Evolutionary conservation across 2,329 filamentous ascomycete species (phyloP), one percentile per base, ranked within the genome.

Genomic region (Cryphonectria carpinicola): DNA sequence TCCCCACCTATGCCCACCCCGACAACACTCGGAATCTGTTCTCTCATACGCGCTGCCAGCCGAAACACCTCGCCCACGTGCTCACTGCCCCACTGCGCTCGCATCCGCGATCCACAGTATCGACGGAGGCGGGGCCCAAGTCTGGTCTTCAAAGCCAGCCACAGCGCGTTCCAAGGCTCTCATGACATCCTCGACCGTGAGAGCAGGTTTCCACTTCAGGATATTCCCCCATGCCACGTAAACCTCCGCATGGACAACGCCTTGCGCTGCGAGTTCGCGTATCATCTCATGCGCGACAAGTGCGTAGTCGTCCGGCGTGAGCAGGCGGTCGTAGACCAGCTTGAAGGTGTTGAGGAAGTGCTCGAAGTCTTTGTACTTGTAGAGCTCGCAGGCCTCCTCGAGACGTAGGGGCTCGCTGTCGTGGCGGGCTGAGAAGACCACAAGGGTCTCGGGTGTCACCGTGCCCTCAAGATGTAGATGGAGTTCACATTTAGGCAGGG

Each of bases 391-490:
- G n/a, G 70, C 73, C n/a, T 72, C 65, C 10, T 58, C 68, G 17
- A 73, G 68, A 19, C 70, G 72, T 11, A 74, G 66, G 10, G 72
- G 73, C 46, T 28, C 39, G 43, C 67, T 28, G 58, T 74, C 70
- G 68, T 72, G 72, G 14, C 73, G 71, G 37, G 28, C 37, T n/a
- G 73, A 74, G 25, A 74, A 65, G 0, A 71, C 32, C 3, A 74
- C 70, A 2, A 73, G 66, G 28, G 73, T 74, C 64, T 73, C 73
- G 28, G 71, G 71, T 6, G 70, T 72, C 61, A 74, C 71, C 0
- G 71, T 72, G n/a, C 71, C 73, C 35, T 73, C 69, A 49, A 74
- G 69, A 52, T 74, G 71, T 19, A 74, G 73, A 49, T 72, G 71
- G 1, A 74, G 68, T 56, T 73, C 73, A 3, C 70, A 72, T 19